Base-by-base conservation (phyloP, 768 basidiomycete species). In the Xerocomellus amylosporus region DNA sequence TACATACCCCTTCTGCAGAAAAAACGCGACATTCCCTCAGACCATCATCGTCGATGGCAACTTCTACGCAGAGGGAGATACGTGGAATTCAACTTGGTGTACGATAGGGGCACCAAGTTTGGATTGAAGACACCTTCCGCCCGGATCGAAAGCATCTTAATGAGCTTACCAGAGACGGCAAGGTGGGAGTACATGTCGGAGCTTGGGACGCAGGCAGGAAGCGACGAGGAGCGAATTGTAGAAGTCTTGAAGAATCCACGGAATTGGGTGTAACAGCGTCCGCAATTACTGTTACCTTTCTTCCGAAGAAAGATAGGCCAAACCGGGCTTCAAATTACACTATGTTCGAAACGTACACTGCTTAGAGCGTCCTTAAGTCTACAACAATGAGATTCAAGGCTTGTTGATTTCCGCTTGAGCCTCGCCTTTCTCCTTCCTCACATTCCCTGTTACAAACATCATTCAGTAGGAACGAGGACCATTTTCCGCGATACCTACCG, bases 71-170 rank as follows among this genome's bases (percentile, higher is more conserved):
- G 95, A 24, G 95, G 95, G 1, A 80, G 95, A 58, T 96, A 98
- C 66, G 96, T 96, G 48, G 96, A 99, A 70, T 99, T 94, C 74
- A 94, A 94, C 69, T 70, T 95, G 58, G 84, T 93, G 12, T 84
- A 87, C 59, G 92, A 94, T 64, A 78, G 92, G 42, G 92, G 92
- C 1, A 94, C 92, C 22, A 93, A 89, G 67, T 95, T 92, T 61
- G 91, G 90, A 8, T 73, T 93, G 56, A 82, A 81, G 73, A 90
- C 89, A 3, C 92, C 91, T 26, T 89, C 90, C 20, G 88, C 91
- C 10, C 76, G 93, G 59, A 87, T 94, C 19, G 93, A 95, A 75
- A 91, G 90, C 68, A 91, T 94, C 53, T 69, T 94, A 37, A 93
- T 93, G 91, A 91, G 86, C 69, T 71, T 95, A 49, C 93, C 93